phyloP scores from a whole-genome alignment of 225 moss, liverwort and hornwort species.

The Marchantia paleacea region DNA sequence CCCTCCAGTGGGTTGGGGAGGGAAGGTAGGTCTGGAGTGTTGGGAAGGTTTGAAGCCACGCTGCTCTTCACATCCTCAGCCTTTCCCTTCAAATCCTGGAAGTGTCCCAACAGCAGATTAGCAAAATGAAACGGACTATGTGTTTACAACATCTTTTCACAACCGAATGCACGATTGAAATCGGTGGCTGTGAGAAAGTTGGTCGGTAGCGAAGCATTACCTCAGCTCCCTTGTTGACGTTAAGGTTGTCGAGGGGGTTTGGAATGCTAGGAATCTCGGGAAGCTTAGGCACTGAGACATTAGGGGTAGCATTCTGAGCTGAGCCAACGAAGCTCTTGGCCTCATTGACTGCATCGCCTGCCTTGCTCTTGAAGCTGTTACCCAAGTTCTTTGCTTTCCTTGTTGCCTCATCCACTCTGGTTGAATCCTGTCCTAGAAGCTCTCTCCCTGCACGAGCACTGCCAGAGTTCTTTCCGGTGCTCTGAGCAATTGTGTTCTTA shows the following conservation, averaged over 20 bases:
- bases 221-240: background rate
- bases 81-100: background rate
- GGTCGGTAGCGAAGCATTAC: background rate
- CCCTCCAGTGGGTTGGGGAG: background rate
- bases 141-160: background rate
- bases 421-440: conserved; percentile 44
- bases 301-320: conserved; percentile 33
- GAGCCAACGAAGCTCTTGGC: conserved; percentile 11
- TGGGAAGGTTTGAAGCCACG: conserved; percentile 7
- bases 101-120: background rate
- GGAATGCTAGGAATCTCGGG: background rate
- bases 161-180: background rate
- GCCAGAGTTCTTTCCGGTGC: conserved; percentile 24
- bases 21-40: background rate
- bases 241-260: background rate
- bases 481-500: background rate
- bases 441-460: conserved; percentile 41
- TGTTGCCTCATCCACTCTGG: conserved; percentile 51
- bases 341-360: conserved; percentile 32
- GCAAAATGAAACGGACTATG: background rate
- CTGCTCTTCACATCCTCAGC: background rate
- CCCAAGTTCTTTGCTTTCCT: conserved; percentile 14
- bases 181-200: background rate
- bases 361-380: conserved; percentile 22
- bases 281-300: background rate